Conservation (phyloP, 306 rosid genomes). For the Potentilla sterilis region DNA sequence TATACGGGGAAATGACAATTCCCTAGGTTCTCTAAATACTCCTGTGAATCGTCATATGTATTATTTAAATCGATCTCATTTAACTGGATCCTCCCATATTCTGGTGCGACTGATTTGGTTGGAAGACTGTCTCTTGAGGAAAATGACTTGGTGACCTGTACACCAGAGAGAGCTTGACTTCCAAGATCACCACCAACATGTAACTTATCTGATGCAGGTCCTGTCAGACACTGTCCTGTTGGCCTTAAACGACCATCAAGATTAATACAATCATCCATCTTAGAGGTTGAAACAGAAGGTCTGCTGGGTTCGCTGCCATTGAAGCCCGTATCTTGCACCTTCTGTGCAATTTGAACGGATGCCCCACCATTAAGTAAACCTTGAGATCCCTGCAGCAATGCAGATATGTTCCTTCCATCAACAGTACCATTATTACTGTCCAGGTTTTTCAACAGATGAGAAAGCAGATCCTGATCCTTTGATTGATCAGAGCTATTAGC, state of each 20-base stretch:
- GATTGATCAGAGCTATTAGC: constrained; percentile 55
- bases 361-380: constrained; percentile 43
- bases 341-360: constrained; percentile 30
- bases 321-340: constrained; percentile 40
- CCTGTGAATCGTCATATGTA: constrained; percentile 43
- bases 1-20: constrained; percentile 34
- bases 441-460: constrained; percentile 61
- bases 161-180: constrained; percentile 35
- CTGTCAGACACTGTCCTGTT: constrained; percentile 28
- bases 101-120: constrained; percentile 29
- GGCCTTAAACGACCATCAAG: constrained; percentile 26
- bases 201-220: constrained; percentile 29
- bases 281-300: constrained; percentile 44
- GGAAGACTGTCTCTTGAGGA: constrained; percentile 32
- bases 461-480: constrained; percentile 58
- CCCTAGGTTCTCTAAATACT: constrained; percentile 34
- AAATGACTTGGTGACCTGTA: constrained; percentile 23
- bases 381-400: constrained; percentile 58
- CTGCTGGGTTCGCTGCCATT: constrained; percentile 28
- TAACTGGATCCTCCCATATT: constrained; percentile 36
- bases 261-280: constrained; percentile 28
- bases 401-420: constrained; percentile 50
- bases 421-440: constrained; percentile 50
- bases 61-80: constrained; percentile 60
- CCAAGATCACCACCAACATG: constrained; percentile 30